Conservation (phyloP, 768 basidiomycete genomes). For the Tephrocybe sp. region DNA sequence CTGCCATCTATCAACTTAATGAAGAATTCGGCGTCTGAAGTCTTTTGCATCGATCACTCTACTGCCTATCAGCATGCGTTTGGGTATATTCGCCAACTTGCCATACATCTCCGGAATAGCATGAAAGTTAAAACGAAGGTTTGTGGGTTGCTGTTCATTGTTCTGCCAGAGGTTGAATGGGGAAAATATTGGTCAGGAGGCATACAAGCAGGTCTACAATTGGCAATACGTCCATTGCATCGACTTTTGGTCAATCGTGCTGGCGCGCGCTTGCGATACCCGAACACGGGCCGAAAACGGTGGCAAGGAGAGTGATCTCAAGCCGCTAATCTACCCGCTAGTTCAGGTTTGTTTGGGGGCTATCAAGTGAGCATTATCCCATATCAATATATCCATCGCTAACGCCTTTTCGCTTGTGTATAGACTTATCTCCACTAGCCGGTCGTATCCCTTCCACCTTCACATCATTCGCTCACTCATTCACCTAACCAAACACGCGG, state of each 20-base stretch:
- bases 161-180: conserved; percentile 3
- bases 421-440: conserved; percentile 86
- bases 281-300: conserved; percentile 48
- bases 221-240: conserved; percentile 97
- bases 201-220: conserved; percentile 94
- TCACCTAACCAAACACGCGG: conserved; percentile 79
- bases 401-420: conserved; percentile 7
- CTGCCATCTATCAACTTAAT: conserved; percentile 91
- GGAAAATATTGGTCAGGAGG: conserved; percentile 52
- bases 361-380: conserved; percentile 63
- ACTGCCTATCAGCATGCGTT: conserved; percentile 92
- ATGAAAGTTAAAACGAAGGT: conserved; percentile 89
- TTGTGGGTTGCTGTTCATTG: conserved; percentile 13
- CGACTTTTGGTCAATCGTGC: conserved; percentile 93
- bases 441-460: conserved; percentile 93
- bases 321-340: conserved; percentile 90
- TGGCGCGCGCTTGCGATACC: conserved; percentile 75
- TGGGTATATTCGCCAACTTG: conserved; percentile 92
- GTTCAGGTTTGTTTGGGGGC: conserved; percentile 94
- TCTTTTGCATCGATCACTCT: conserved; percentile 77
- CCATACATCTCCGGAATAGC: conserved; percentile 87
- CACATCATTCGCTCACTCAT: conserved; percentile 88
- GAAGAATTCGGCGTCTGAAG: conserved; percentile 95
- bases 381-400: conserved; percentile 13
- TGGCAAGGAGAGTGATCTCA: conserved; percentile 70